Base-by-base conservation (phyloP, 306 rosid species). In the Vachellia pachyceras region DNA sequence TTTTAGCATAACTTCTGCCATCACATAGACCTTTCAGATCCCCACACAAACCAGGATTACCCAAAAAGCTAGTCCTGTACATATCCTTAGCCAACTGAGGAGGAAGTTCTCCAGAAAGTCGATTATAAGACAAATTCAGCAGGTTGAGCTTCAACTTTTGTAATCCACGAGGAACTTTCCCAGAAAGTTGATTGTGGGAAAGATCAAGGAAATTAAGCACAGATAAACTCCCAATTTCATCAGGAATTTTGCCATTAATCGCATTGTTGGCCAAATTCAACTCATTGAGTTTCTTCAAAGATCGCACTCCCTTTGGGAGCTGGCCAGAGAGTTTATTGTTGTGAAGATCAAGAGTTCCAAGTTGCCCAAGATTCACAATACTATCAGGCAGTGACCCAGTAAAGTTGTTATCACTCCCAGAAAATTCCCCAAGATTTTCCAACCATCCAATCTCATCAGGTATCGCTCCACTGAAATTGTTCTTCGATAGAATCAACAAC, bases 141-240 rank as follows among this genome's bases (percentile, higher is more conserved):
- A 83, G 84, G 77, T 90, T 91, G 4, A 95, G 91, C 89, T 88
- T 95, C 72, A 91, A 55, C 80, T 93, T 93, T 83, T 90, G 96
- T 77, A 95, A 84, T 4, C 90, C 90, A 7, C 7, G 8, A 6
- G 98, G 98, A 39, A 95, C 86, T 60, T 83, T 64, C 69, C 99
- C 99, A 0, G 93, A 84, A 77, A 95, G 77, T 10, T 79, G 88
- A 77, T 95, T 95, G 2, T 72, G 60, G 0, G 99, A 95, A 76
- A 95, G 92, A 77, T 95, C 99, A 20, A 95, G 99, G 71, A 88
- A 93, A 76, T 93, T 95, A 18, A 95, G 93, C 12, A 81, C 91
- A 0, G 92, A 81, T 68, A 95, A 71, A 45, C 85, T 89, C 63
- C 81, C 92, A 84, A 95, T 85, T 57, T 79, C 94, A n/a, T 76